A percentile compares a stretch with the other conserved stretches of the same genome.
Conservation (phyloP, 495 filamentous ascomycete species). For the Xylaria castorea region DNA sequence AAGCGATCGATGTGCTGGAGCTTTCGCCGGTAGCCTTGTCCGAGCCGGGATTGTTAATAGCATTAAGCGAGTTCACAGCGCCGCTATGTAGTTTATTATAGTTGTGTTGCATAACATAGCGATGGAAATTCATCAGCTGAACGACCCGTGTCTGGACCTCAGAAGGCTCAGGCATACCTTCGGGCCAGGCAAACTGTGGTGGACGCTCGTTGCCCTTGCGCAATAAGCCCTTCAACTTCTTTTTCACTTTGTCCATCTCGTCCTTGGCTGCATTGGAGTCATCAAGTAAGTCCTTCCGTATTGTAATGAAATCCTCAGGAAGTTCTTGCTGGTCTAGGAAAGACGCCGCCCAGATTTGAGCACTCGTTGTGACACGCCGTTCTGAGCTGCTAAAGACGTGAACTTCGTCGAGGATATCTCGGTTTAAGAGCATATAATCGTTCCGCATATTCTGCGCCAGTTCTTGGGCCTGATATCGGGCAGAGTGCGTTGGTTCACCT, state of each 20-base stretch:
- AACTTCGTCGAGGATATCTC: conserved; percentile 87
- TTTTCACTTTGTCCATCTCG: conserved; percentile 99
- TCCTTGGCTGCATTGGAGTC: conserved; percentile 99
- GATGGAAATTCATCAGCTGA: conserved; percentile 96
- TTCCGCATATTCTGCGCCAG: conserved; percentile 94
- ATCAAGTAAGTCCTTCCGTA: conserved; percentile 93
- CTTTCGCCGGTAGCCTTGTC: conserved; percentile 49
- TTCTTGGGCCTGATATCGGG: conserved; percentile 93
- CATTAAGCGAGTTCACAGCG: conserved; percentile 64
- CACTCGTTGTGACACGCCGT: conserved; percentile 89
- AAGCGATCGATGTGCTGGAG: conserved; percentile 47
- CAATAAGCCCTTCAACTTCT: conserved; percentile 91
- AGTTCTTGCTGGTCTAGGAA: conserved; percentile 90
- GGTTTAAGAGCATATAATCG: conserved; percentile 92
- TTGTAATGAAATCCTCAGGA: conserved; percentile 79
- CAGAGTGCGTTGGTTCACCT: conserved; percentile 96
- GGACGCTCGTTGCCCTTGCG: conserved; percentile 87
- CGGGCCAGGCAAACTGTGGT: conserved; percentile 96
- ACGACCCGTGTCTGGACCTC: conserved; percentile 91
- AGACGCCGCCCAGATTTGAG: conserved; percentile 93
- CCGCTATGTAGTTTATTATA: conserved; percentile 75
- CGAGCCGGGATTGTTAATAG: conserved; percentile 53
- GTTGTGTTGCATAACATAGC: conserved; percentile 91
- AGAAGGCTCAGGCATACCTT: conserved; percentile 89
- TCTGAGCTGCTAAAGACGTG: conserved; percentile 94